Percentiles rank a stretch among this genome's conserved stretches.
Conservation (phyloP, 352 stramenopile genomes). For the Globisporangium barbulae region DNA sequence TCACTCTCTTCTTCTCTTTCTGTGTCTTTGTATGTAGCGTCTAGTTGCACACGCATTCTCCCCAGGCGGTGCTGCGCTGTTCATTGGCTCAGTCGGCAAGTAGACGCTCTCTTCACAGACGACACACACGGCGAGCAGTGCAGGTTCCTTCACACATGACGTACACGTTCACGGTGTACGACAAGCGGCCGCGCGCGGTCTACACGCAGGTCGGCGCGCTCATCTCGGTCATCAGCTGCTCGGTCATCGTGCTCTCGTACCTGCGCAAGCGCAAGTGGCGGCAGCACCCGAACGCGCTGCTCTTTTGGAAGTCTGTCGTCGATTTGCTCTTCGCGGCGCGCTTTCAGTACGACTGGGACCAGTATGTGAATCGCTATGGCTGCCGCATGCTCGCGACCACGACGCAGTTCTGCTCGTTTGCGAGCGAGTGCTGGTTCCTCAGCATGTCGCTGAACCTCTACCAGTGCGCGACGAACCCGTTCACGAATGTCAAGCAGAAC, state of each 20-base stretch:
- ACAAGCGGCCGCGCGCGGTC: slow-evolving; percentile 35
- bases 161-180: slow-evolving; percentile 21
- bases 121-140: not conserved
- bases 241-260: slow-evolving; percentile 67
- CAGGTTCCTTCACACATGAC: slow-evolving; percentile 4
- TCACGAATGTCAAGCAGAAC: slow-evolving; percentile 79
- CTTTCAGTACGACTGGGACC: slow-evolving; percentile 70
- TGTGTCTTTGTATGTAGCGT: not conserved
- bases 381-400: slow-evolving; percentile 57
- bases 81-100: not conserved
- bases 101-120: not conserved
- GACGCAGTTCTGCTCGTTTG: slow-evolving; percentile 75
- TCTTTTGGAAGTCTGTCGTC: slow-evolving; percentile 79
- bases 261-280: slow-evolving; percentile 63
- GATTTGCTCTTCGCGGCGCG: slow-evolving; percentile 74
- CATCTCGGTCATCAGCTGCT: slow-evolving; percentile 75
- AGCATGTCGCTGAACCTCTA: slow-evolving; percentile 86
- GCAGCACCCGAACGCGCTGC: slow-evolving; percentile 76
- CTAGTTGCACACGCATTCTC: not conserved
- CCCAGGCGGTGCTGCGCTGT: not conserved
- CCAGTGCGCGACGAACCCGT: slow-evolving; percentile 84
- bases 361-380: slow-evolving; percentile 40
- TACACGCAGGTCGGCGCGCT: slow-evolving; percentile 65
- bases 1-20: not conserved
- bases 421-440: slow-evolving; percentile 87